Evolutionary conservation across 768 basidiomycete genomes (phyloP).

Genomic region (Collybiopsis confluens): DNA sequence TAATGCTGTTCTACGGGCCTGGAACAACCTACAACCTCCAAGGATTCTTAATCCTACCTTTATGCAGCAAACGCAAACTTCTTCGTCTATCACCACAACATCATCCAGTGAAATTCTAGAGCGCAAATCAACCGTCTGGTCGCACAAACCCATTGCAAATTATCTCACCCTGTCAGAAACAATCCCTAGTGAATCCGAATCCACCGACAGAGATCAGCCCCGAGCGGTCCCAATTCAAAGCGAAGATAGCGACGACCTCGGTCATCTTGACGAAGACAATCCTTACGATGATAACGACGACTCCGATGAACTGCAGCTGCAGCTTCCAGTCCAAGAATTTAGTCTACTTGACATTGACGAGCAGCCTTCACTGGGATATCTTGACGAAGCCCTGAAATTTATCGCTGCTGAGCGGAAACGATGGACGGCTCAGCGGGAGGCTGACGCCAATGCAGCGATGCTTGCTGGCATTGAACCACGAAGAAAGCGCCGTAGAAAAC

Average conservation of each 20-base stretch:
- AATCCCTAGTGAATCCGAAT: constrained; percentile 11
- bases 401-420: constrained; percentile 66
- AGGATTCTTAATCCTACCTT: constrained; percentile 23
- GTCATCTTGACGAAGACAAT: constrained; percentile 7
- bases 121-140: constrained; percentile 62
- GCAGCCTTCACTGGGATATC: constrained; percentile 66
- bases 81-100: constrained; percentile 28
- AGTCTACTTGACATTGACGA: constrained; percentile 25
- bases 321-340: constrained; percentile 13
- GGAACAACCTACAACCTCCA: constrained; percentile 52
- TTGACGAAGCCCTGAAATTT: constrained; percentile 73
- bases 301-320: constrained; percentile 10
- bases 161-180: constrained; percentile 39
- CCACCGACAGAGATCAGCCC: constrained; percentile 1
- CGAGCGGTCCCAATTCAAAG: constrained; percentile 16
- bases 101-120: constrained; percentile 19
- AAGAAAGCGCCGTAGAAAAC: constrained; percentile 34
- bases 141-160: constrained; percentile 50
- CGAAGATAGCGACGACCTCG: constrained; percentile 10
- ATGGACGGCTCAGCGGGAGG: constrained; percentile 43
- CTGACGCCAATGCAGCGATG: constrained; percentile 19
- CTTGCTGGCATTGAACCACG: constrained; percentile 22
- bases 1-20: constrained; percentile 62
- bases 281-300: constrained; percentile 7
- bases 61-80: constrained; percentile 18